phyloP scores from a whole-genome alignment of 331 rosid genomes.

The Saraca asoca region DNA sequence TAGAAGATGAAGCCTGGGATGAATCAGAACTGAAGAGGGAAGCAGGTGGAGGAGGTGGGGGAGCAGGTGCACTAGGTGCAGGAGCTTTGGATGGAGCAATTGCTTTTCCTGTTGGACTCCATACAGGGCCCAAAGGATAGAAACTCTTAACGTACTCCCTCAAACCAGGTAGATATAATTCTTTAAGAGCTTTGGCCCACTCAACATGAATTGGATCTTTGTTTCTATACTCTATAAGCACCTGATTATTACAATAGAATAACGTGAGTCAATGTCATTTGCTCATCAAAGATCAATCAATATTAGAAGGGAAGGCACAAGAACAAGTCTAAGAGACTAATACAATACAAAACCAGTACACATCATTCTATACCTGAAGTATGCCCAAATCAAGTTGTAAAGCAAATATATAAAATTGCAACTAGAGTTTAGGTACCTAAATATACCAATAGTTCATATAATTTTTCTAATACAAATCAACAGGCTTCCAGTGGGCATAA shows the following conservation, averaged over 20 bases:
- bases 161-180: conserved; percentile 88
- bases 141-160: conserved; percentile 82
- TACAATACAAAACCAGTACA: conserved; percentile 4
- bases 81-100: conserved; percentile 64
- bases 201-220: conserved; percentile 91
- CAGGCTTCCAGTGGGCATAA: conserved; percentile 23
- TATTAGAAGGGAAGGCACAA: conserved; percentile 14
- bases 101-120: conserved; percentile 77
- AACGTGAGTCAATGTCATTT: conserved; percentile 21
- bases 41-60: conserved; percentile 88
- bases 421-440: conserved; percentile 7
- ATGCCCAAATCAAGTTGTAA: conserved; percentile 11
- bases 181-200: conserved; percentile 97
- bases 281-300: not conserved
- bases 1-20: conserved; percentile 82
- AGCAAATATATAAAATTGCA: conserved; percentile 23
- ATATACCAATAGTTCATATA: conserved; percentile 11
- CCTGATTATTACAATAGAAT: conserved; percentile 50
- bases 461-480: conserved; percentile 25
- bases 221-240: conserved; percentile 83
- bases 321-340: conserved; percentile 16
- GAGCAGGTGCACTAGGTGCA: conserved; percentile 63
- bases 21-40: conserved; percentile 80
- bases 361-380: conserved; percentile 1
- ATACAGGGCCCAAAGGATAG: conserved; percentile 87